Percentiles rank a stretch among this genome's conserved stretches.
Conservation (phyloP, 148 eudicot species). For the Chenopodium quinoa region DNA sequence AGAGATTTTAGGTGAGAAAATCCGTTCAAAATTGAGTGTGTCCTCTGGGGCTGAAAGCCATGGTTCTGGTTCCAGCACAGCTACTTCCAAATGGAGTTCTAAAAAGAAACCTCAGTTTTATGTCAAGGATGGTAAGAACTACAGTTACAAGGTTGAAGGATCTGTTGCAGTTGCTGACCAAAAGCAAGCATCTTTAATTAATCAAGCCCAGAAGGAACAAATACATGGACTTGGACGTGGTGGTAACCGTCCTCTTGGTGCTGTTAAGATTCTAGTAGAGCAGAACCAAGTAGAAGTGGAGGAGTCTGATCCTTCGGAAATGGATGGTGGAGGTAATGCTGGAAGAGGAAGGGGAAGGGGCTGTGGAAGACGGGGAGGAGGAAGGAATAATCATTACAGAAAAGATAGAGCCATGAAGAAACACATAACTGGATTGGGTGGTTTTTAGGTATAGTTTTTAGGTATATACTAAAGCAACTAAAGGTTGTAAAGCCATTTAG, state of each 20-base stretch:
- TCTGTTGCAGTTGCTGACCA: conserved; percentile 72
- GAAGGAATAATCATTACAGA: conserved; percentile 46
- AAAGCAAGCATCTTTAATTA: conserved; percentile 65
- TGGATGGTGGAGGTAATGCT: conserved; percentile 44
- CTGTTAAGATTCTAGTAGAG: conserved; percentile 52
- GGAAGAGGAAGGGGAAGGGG: conserved; percentile 41
- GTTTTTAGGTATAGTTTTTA: conserved; percentile 44
- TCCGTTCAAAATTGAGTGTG: conserved; percentile 30
- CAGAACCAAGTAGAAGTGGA: conserved; percentile 32
- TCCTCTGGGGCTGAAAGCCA: conserved; percentile 32
- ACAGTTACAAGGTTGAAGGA: conserved; percentile 92
- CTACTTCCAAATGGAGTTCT: conserved; percentile 63
- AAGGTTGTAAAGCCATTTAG: not conserved
- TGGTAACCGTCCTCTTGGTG: conserved; percentile 79
- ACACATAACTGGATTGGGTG: conserved; percentile 62
- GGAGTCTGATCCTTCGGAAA: conserved; percentile 30
- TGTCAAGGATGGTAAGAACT: conserved; percentile 95
- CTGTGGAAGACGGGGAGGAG: conserved; percentile 39
- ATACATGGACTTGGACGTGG: conserved; percentile 92
- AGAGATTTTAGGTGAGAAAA: conserved; percentile 46
- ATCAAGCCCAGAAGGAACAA: conserved; percentile 57
- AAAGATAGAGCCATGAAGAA: conserved; percentile 81
- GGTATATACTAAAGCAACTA: not conserved
- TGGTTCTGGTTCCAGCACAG: conserved; percentile 37
- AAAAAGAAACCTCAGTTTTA: conserved; percentile 74